Evolutionary conservation across 768 basidiomycete genomes (phyloP).

Genomic region (Dendrothele bispora): DNA sequence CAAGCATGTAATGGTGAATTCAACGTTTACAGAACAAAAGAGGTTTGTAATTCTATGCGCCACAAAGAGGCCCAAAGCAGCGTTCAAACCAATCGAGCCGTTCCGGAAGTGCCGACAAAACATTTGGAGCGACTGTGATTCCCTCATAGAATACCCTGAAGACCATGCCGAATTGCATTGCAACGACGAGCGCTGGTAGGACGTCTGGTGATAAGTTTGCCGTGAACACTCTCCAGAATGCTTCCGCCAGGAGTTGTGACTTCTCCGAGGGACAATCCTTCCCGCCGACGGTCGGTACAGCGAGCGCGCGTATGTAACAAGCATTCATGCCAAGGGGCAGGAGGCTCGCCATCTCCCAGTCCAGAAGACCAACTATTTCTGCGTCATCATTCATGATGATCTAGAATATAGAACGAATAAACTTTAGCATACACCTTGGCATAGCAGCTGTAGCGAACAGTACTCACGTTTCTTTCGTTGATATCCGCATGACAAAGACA

Average conservation of each 20-base stretch:
- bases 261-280: conserved; percentile 1
- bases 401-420: not conserved
- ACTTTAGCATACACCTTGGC: not conserved
- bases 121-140: not conserved
- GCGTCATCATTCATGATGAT: conserved; percentile 4
- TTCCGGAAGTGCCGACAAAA: not conserved
- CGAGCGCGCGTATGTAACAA: conserved; percentile 9
- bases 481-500: conserved; percentile 6
- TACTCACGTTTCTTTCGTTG: conserved; percentile 9
- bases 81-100: conserved; percentile 9
- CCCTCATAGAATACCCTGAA: conserved; percentile 4
- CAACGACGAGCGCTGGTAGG: not conserved
- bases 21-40: too few relatives aligned
- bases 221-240: conserved; percentile 8
- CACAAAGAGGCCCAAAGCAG: too few relatives aligned
- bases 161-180: conserved; percentile 5
- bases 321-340: conserved; percentile 10
- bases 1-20: too few relatives aligned
- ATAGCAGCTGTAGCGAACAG: not conserved
- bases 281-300: not conserved
- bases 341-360: conserved; percentile 10
- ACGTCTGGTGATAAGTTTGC: not conserved
- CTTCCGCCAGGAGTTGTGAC: conserved; percentile 10
- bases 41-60: too few relatives aligned
- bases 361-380: conserved; percentile 8